phyloP scores from a whole-genome alignment of 768 basidiomycete species.

The Lentinula detonsa region DNA sequence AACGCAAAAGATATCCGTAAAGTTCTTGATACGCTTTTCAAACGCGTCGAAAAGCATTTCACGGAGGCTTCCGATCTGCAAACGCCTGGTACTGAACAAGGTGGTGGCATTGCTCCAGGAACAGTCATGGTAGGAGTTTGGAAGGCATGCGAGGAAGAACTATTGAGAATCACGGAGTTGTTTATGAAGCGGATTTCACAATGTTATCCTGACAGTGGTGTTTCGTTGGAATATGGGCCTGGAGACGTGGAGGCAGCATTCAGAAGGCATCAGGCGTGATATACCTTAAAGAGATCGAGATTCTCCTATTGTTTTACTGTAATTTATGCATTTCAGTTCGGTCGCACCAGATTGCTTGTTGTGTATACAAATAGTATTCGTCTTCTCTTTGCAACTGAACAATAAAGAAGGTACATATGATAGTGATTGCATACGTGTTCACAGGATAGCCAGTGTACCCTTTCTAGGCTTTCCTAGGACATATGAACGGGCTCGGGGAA shows the following conservation, averaged over 20 bases:
- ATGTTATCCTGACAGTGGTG: slow-evolving; percentile 73
- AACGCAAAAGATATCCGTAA: slow-evolving; percentile 87
- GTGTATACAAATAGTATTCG: not conserved
- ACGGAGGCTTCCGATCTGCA: slow-evolving; percentile 61
- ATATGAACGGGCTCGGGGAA: slow-evolving; percentile 34
- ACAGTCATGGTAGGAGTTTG: slow-evolving; percentile 80
- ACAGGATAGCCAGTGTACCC: not conserved
- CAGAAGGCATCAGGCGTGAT: slow-evolving; percentile 46
- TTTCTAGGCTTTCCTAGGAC: not conserved
- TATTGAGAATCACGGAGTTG: slow-evolving; percentile 64
- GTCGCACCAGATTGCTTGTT: not conserved
- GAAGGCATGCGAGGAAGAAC: slow-evolving; percentile 85
- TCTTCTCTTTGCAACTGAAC: not conserved
- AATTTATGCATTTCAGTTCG: not conserved
- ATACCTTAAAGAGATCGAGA: too few relatives aligned
- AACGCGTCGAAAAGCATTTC: slow-evolving; percentile 95
- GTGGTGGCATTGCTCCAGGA: slow-evolving; percentile 46
- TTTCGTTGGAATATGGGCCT: slow-evolving; percentile 67
- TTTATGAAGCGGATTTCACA: slow-evolving; percentile 65
- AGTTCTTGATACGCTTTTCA: slow-evolving; percentile 77
- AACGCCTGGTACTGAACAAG: slow-evolving; percentile 53
- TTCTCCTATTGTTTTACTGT: not conserved
- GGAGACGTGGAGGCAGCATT: slow-evolving; percentile 78
- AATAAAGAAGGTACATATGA: not conserved
- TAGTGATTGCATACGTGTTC: not conserved